A percentile compares a stretch with the other conserved stretches of the same genome.
phyloP scores from a whole-genome alignment of 495 filamentous ascomycete genomes.

The Schizothecium vesticola region DNA sequence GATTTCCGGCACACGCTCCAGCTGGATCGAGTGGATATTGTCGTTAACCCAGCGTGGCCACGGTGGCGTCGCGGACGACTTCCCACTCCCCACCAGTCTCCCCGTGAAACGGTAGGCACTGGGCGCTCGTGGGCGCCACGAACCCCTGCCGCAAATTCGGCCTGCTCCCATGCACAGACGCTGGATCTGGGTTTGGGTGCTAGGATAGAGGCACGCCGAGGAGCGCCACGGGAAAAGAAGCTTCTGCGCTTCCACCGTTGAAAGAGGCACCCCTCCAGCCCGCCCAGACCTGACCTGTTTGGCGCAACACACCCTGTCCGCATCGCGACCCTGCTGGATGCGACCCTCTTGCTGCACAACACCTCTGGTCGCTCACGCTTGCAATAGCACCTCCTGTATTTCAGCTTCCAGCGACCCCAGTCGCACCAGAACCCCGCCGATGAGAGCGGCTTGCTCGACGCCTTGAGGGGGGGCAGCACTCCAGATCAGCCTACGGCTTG shows the following conservation, averaged over 20 bases:
- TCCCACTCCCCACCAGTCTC: constrained; percentile 8
- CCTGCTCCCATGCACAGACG: constrained; percentile 21
- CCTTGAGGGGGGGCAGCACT: constrained; percentile 18
- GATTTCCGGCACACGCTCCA: neutral
- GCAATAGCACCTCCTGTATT: constrained; percentile 17
- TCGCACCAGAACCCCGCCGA: constrained; percentile 26
- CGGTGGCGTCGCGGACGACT: neutral
- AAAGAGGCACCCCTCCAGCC: constrained; percentile 17
- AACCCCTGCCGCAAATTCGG: constrained; percentile 17
- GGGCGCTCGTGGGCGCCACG: neutral
- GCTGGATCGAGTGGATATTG: neutral
- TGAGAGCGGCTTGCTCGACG: constrained; percentile 17
- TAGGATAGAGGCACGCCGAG: constrained; percentile 15
- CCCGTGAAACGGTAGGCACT: constrained; percentile 24
- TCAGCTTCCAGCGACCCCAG: constrained; percentile 17
- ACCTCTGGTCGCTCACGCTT: constrained; percentile 23
- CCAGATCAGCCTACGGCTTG: constrained; percentile 47
- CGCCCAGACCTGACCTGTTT: constrained; percentile 13
- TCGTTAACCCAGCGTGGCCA: neutral
- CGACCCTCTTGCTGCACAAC: constrained; percentile 28
- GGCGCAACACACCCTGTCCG: constrained; percentile 19
- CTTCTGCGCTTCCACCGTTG: constrained; percentile 21
- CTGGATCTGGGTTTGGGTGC: constrained; percentile 19
- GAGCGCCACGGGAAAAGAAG: constrained; percentile 16
- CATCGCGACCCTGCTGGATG: constrained; percentile 22